Percentiles rank a stretch among this genome's conserved stretches.
Conservation (phyloP, 495 filamentous ascomycete genomes). For the Friedmanniomyces simplex region DNA sequence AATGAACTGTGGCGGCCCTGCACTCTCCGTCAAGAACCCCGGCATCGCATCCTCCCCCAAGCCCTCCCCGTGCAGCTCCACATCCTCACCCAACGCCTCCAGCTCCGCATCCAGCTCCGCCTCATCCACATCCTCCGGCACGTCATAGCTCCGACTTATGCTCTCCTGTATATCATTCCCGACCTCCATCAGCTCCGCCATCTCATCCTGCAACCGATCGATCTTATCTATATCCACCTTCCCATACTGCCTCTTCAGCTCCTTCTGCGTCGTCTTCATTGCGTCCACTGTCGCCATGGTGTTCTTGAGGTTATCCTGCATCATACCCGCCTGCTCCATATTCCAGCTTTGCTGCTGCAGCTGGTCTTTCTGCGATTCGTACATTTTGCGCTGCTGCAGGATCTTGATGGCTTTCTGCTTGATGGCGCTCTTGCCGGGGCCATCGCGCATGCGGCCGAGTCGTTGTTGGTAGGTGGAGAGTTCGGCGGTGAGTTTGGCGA, state of each 20-base stretch:
- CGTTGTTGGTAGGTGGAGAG: constrained; percentile 79
- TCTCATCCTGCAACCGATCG: constrained; percentile 96
- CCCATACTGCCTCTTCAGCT: constrained; percentile 87
- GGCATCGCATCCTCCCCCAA: constrained; percentile 57
- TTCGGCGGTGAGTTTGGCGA: constrained; percentile 83
- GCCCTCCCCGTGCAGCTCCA: constrained; percentile 49
- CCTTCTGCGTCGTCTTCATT: constrained; percentile 92
- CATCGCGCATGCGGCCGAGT: constrained; percentile 88
- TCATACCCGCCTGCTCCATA: constrained; percentile 98
- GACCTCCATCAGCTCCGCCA: constrained; percentile 95
- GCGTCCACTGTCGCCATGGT: constrained; percentile 98
- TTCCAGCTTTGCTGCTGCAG: constrained; percentile 95
- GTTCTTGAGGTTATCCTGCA: constrained; percentile 98
- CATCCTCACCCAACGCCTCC: constrained; percentile 83
- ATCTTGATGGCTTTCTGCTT: constrained; percentile 93
- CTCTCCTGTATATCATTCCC: constrained; percentile 98
- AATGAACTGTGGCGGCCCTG: constrained; percentile 72
- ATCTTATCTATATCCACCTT: constrained; percentile 97
- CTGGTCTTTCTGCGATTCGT: constrained; percentile 93
- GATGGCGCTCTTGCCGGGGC: constrained; percentile 84
- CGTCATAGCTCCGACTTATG: constrained; percentile 83
- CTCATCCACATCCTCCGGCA: constrained; percentile 97
- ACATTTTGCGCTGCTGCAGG: constrained; percentile 89
- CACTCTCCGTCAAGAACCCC: constrained; percentile 69
- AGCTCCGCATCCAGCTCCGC: constrained; percentile 93